Evolutionary conservation across 176 grass and related monocot genomes (phyloP).

Genomic region (Elaeis guineensis): DNA sequence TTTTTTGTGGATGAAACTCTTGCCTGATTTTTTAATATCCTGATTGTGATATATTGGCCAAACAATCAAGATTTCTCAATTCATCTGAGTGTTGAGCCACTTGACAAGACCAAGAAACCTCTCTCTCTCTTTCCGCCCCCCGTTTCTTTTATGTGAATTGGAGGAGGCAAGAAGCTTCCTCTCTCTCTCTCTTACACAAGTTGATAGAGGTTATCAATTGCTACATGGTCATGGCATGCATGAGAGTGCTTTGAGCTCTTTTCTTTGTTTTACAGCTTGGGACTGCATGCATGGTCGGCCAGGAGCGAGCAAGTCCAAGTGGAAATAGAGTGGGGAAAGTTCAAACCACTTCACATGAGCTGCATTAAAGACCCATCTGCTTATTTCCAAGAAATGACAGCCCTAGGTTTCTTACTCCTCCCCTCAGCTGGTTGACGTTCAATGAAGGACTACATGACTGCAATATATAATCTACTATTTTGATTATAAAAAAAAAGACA

Average conservation of each 20-base stretch:
- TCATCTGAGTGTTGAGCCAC: too few relatives aligned
- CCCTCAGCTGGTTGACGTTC: not conserved
- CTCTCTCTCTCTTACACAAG: not conserved
- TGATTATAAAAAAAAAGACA: too few relatives aligned
- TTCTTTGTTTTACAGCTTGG: slow-evolving; percentile 4
- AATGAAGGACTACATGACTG: not conserved
- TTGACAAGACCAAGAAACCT: too few relatives aligned
- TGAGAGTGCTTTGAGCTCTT: not conserved
- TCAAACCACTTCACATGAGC: slow-evolving; percentile 7
- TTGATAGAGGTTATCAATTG: not conserved
- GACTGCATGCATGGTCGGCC: not conserved
- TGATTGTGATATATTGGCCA: too few relatives aligned
- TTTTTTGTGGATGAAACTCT: too few relatives aligned
- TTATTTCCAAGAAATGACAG: slow-evolving; percentile 15
- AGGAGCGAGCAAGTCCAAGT: not conserved
- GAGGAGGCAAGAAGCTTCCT: too few relatives aligned
- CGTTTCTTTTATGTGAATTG: too few relatives aligned
- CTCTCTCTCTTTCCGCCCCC: too few relatives aligned
- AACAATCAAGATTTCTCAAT: too few relatives aligned
- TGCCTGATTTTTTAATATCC: too few relatives aligned
- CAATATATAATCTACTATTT: too few relatives aligned
- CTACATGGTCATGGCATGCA: slow-evolving; percentile 8
- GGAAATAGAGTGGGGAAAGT: slow-evolving; percentile 2
- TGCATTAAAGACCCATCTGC: slow-evolving; percentile 12
- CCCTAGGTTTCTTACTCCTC: slow-evolving; percentile 1